Percentiles rank a stretch among this genome's conserved stretches.
These are phyloP conservation scores for Leptographium galeiforme DNA, from an alignment of 2,329 filamentous ascomycete species.

Conservation along the genomic window DNA sequence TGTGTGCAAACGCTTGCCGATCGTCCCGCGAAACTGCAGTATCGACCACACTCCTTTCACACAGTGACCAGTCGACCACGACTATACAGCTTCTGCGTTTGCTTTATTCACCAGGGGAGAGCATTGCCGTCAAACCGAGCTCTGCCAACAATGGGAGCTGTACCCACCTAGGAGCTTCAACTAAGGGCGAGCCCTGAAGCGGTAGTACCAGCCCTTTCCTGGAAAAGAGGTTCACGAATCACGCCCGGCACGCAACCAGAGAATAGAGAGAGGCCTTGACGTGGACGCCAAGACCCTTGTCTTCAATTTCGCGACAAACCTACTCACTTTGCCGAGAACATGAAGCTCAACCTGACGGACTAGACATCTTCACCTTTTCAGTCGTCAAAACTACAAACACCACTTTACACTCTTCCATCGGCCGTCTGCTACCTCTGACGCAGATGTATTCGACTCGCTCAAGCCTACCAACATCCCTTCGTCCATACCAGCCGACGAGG, in stretches of 20 bases:
- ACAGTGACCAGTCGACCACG: background rate
- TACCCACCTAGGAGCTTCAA: background rate
- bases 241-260: background rate
- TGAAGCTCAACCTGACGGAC: background rate
- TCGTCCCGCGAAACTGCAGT: too few relatives aligned
- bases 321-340: background rate
- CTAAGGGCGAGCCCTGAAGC: background rate
- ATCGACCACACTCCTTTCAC: background rate
- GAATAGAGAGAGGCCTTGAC: background rate
- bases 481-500: background rate
- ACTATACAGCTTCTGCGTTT: background rate
- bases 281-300: background rate
- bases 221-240: background rate
- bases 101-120: background rate
- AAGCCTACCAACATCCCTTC: constrained; percentile 8
- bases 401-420: background rate
- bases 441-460: constrained; percentile 16
- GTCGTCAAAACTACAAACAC: background rate
- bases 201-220: background rate
- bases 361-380: background rate
- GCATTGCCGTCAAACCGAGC: background rate
- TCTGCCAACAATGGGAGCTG: constrained; percentile 1
- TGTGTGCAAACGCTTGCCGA: too few relatives aligned
- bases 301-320: background rate
- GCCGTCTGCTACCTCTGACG: background rate